Base-by-base conservation (phyloP, 306 rosid genomes). In the Elaeagnus macrophylla region DNA sequence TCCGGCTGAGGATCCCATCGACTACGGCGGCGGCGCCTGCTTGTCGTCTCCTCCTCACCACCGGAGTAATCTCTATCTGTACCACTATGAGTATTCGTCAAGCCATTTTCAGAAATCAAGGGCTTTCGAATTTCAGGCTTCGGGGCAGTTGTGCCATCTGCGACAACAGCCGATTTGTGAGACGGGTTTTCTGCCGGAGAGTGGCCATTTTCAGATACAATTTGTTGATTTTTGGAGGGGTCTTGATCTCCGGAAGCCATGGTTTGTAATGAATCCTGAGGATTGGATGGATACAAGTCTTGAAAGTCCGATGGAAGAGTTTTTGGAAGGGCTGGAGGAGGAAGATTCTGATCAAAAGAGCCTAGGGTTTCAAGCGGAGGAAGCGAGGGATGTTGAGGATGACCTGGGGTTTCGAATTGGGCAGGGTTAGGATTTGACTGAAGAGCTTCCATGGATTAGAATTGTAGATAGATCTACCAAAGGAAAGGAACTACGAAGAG, bases 1-100 rank as follows among this genome's bases (percentile, higher is more conserved):
- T 91, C 99, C 0, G 96, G 99, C 57, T 87, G 99, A 6, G 99
- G 99, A 11, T 91, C 99, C 99, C 99, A 91, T 1, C 99, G 80
- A 56, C 99, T 91, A 1, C 96, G 79, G 0, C 95, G 86, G 7
- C 93, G 81, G 0, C 96, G 86, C 43, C 75, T 74, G 72, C 99
- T 82, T 0, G 89, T 72, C 14, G 99, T 80, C 67, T 91, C 99
- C 54, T 87, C 99, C 64, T 86, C 96, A 0, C 99, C 99, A 3
- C 93, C 96, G n/a, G 99, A 83, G 38, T 52, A 77, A 9, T 87
- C 96, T 71, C 56, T 80, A 49, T 91, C 97, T 12, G 81, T 78
- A 9, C 97, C 95, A 45, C 95, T 89, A 10, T 78, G 83, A 1
- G 97, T 88, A 52, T 68, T 76, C 11, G 84, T 76, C 40, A 76